These are phyloP conservation scores for Hamamelis virginiana DNA, from an alignment of 164 flowering plant genomes.

Conservation along the genomic window DNA sequence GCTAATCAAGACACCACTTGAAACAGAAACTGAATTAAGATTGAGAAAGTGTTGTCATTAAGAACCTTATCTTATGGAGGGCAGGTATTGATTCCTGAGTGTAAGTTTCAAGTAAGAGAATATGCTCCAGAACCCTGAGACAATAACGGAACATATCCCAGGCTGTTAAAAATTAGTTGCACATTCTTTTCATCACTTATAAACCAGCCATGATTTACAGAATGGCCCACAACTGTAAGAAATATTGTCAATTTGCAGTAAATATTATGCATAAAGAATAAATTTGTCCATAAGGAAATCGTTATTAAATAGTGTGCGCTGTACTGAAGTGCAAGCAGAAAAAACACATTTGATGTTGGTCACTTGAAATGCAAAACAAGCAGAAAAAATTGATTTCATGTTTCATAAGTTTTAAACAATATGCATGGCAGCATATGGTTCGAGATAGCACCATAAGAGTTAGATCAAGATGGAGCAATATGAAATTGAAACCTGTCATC, in stretches of 20 bases:
- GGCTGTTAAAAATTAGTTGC: neutral
- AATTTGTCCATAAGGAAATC: neutral
- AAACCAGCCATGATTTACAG: neutral
- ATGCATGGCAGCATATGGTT: too few species aligned
- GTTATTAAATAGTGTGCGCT: too few species aligned
- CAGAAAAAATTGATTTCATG: too few species aligned
- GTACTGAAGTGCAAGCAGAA: too few species aligned
- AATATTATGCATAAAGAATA: neutral
- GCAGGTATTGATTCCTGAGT: constrained; percentile 89
- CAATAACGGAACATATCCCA: constrained; percentile 3
- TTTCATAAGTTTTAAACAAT: too few species aligned
- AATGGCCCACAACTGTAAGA: neutral
- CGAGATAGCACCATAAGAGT: too few species aligned
- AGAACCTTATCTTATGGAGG: constrained; percentile 82
- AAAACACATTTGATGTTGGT: too few species aligned
- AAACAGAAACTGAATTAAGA: neutral
- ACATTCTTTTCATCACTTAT: neutral
- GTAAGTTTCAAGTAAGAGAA: constrained; percentile 79
- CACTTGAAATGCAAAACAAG: too few species aligned
- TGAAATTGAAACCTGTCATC: too few species aligned
- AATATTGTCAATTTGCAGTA: neutral
- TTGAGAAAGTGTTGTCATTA: neutral
- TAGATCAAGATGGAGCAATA: too few species aligned
- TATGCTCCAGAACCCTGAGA: constrained; percentile 74
- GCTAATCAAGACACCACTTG: neutral